Conservation (phyloP, 345 rosid species). For the Viola odorata region DNA sequence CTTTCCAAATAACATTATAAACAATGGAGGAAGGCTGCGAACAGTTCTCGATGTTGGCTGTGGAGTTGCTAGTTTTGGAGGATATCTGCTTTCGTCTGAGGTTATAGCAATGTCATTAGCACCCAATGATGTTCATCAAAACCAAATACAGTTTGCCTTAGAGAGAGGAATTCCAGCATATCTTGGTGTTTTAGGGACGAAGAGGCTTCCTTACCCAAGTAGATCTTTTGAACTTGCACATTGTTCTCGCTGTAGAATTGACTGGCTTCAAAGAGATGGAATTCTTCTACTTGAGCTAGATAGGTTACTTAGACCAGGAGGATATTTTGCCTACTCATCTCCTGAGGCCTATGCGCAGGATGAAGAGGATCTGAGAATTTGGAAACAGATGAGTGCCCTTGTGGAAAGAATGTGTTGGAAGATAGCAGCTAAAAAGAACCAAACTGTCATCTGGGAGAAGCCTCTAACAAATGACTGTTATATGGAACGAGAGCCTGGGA, state of each 20-base stretch:
- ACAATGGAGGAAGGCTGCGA: slow-evolving; percentile 69
- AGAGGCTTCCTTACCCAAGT: slow-evolving; percentile 97
- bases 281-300: slow-evolving; percentile 97
- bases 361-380: slow-evolving; percentile 84
- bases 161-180: slow-evolving; percentile 99
- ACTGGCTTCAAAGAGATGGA: slow-evolving; percentile 99
- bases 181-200: slow-evolving; percentile 94
- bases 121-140: slow-evolving; percentile 98
- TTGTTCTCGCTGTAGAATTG: slow-evolving; percentile 96
- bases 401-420: slow-evolving; percentile 96
- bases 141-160: slow-evolving; percentile 97
- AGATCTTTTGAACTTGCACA: slow-evolving; percentile 98
- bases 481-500: slow-evolving; percentile 67
- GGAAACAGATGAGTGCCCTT: slow-evolving; percentile 93
- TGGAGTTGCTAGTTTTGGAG: slow-evolving; percentile 99
- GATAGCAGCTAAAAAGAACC: slow-evolving; percentile 82
- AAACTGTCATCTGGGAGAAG: slow-evolving; percentile 96
- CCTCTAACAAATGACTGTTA: slow-evolving; percentile 91
- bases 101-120: slow-evolving; percentile 87
- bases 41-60: slow-evolving; percentile 98
- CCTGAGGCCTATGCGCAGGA: slow-evolving; percentile 99
- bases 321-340: slow-evolving; percentile 96
- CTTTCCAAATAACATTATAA: slow-evolving; percentile 61
- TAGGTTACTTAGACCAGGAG: slow-evolving; percentile 93
- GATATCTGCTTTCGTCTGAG: slow-evolving; percentile 79